phyloP scores from a whole-genome alignment of 2,329 filamentous ascomycete species.

The Daldinia sp. region DNA sequence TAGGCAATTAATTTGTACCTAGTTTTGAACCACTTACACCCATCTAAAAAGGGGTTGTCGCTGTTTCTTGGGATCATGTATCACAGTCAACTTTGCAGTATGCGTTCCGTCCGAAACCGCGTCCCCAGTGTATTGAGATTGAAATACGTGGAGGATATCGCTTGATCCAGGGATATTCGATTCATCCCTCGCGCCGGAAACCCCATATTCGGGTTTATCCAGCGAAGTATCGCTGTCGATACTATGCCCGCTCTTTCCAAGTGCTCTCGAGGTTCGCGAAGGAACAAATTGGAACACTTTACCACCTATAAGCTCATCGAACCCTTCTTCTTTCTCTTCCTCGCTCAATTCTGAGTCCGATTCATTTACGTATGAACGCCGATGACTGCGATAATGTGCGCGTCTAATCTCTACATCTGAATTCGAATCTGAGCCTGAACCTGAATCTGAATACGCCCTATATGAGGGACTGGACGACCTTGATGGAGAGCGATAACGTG shows the following conservation, averaged over 20 bases:
- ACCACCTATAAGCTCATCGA: constrained; percentile 29
- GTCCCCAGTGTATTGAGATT: constrained; percentile 56
- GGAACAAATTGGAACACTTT: constrained; percentile 32
- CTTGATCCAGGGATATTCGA: background rate
- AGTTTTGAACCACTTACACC: constrained; percentile 52
- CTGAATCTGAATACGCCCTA: constrained; percentile 1
- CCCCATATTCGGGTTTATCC: constrained; percentile 24
- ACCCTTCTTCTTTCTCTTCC: constrained; percentile 27
- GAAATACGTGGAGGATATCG: constrained; percentile 45
- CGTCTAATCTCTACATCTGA: background rate
- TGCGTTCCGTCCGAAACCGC: constrained; percentile 55
- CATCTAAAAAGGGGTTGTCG: constrained; percentile 57
- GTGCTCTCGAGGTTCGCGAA: constrained; percentile 20
- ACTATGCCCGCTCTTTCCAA: constrained; percentile 26
- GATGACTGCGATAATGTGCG: background rate
- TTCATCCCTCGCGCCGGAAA: constrained; percentile 4
- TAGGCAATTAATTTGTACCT: no score
- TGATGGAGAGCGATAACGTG: constrained; percentile 14
- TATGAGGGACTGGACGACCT: background rate
- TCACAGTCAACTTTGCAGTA: constrained; percentile 52
- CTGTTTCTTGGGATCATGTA: constrained; percentile 52
- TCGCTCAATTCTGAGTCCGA: background rate
- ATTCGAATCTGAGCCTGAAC: constrained; percentile 1
- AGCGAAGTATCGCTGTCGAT: constrained; percentile 26
- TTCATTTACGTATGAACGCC: constrained; percentile 10